Evolutionary conservation across 1,284 basidiomycete species (phyloP), one percentile per base, ranked within the genome.

Genomic region (Rhodotorula sp.): DNA sequence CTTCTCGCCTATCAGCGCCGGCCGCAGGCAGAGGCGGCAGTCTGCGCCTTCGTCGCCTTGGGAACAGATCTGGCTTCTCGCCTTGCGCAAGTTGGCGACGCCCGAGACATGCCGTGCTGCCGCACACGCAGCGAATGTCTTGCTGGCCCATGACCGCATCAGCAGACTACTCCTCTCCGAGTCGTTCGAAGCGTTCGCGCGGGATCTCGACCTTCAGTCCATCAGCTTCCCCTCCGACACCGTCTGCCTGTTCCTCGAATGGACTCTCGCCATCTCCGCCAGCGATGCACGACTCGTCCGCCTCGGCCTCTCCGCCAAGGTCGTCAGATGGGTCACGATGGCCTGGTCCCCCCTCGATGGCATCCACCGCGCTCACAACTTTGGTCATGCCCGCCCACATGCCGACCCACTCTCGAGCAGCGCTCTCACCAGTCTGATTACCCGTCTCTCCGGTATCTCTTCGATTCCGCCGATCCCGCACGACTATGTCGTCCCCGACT

Each of bases 221-320:
- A 92, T 92, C 2, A 82, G 87, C 3, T 87, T 86, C 73, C 90
- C 92, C 0, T 89, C 85, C 75, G 94, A 98, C 76, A 87, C 93
- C 1, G 89, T 94, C 31, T 94, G 92, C 81, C 81, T 83, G 59
- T 90, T 97, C 78, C 83, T 97, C 55, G 81, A 85, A 22, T 82
- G 85, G 30, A 88, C 86, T 66, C 82, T 95, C 44, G 83, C 82
- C 30, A 81, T 89, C 24, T 87, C 90, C 0, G 87, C 85, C 65
- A 87, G 88, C 74, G 92, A 96, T 76, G 87, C 89, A 55, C 85
- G 88, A 26, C 81, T 95, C 13, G 91, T 91, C 78, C 85, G 88
- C 7, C 86, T 90, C 83, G 87, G 88, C 47, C 82, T 95, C 22
- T 89, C 92, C 77, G 90, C 92, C 76, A 91, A 91, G 77, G 87